Conservation (phyloP, 73 alveolate species). For the Paraurostyla sp. region DNA sequence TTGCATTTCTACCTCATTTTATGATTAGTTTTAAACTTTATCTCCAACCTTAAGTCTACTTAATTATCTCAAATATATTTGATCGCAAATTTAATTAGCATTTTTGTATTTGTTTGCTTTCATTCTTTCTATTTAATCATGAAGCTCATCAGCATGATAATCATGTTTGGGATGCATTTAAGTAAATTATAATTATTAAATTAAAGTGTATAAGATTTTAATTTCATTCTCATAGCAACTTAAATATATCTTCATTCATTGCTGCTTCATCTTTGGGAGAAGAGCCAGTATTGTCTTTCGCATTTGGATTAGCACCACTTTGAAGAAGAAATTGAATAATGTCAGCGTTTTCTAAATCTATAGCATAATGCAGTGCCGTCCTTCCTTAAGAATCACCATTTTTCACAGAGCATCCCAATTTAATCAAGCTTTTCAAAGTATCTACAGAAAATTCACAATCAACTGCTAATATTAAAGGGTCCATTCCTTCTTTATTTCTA, state of each 20-base stretch:
- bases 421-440: constrained; percentile 17
- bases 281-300: constrained; percentile 17
- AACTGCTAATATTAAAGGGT: constrained; percentile 22
- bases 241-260: background rate
- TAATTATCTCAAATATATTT: background rate
- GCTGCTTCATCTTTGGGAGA: constrained; percentile 40
- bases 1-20: background rate
- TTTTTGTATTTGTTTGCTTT: constrained; percentile 2
- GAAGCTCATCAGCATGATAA: background rate
- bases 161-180: background rate
- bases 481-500: constrained; percentile 45
- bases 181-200: background rate
- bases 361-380: constrained; percentile 67
- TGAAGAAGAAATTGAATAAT: constrained; percentile 46
- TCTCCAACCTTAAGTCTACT: background rate
- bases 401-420: constrained; percentile 48
- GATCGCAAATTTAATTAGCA: constrained; percentile 47
- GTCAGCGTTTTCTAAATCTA: constrained; percentile 61
- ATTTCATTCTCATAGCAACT: background rate
- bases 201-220: background rate
- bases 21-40: background rate
- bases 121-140: background rate
- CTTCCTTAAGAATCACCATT: constrained; percentile 33
- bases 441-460: constrained; percentile 57
- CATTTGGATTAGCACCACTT: constrained; percentile 37